Conservation (phyloP, 257 asterid species). For the Haberlea rhodopensis region DNA sequence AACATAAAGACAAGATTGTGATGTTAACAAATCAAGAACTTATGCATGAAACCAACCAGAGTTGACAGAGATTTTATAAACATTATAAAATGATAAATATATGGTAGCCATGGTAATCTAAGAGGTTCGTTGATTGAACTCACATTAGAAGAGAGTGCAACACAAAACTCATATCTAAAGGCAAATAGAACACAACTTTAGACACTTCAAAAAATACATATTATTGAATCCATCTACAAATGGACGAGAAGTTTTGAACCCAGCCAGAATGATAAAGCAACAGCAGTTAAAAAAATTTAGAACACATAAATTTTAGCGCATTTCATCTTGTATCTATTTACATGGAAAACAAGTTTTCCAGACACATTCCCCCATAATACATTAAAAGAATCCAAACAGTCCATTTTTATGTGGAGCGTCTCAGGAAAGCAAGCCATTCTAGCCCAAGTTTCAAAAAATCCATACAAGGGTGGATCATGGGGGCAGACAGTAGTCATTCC, state of each 20-base stretch:
- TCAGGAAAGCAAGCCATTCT: not conserved
- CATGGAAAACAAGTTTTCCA: not conserved
- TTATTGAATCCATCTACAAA: not conserved
- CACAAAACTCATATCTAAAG: not conserved
- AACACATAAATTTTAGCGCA: no score
- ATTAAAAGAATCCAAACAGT: not conserved
- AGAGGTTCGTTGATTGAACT: no score
- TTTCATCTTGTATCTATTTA: constrained; percentile 1
- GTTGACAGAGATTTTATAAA: no score
- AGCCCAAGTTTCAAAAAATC: not conserved
- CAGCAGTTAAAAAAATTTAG: no score
- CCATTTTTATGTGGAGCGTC: not conserved
- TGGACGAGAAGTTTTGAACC: no score
- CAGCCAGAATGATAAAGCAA: no score
- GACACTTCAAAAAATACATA: not conserved
- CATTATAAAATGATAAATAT: not conserved
- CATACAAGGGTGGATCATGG: no score
- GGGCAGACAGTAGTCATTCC: no score
- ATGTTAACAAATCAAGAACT: not conserved
- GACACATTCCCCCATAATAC: not conserved
- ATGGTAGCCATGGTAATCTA: no score
- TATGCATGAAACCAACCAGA: not conserved
- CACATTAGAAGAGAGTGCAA: not conserved
- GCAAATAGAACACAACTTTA: not conserved
- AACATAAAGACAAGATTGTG: not conserved